A percentile compares a stretch with the other conserved stretches of the same genome.
Evolutionary conservation across 139 green algal genomes (phyloP).

Genomic region (Raphidocelis subcapitata): DNA sequence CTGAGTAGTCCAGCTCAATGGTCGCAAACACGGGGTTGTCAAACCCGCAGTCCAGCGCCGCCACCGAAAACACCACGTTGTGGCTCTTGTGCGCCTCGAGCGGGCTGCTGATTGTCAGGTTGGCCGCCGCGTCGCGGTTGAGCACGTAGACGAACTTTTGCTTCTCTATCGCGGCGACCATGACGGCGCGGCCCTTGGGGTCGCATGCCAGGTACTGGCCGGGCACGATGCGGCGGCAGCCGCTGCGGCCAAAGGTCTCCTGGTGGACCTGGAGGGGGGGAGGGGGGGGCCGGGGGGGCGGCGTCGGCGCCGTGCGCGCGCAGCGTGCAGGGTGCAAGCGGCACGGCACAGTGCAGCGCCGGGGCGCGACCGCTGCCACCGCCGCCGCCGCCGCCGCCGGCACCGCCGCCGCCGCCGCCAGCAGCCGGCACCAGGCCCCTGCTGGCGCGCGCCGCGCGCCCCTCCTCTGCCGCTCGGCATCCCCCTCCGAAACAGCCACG

Average conservation of each 20-base stretch:
- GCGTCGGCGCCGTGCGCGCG: too few species aligned
- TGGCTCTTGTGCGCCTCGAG: constrained; percentile 96
- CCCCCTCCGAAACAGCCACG: too few species aligned
- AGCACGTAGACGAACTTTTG: constrained; percentile 99
- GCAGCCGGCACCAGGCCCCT: too few species aligned
- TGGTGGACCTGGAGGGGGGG: constrained; percentile 64
- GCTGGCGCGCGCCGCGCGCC: too few species aligned
- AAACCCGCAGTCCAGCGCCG: constrained; percentile 94
- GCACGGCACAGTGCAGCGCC: too few species aligned
- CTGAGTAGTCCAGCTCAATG: constrained; percentile 96
- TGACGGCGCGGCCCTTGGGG: constrained; percentile 92
- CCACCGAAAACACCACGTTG: constrained; percentile 81
- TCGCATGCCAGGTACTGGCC: constrained; percentile 92
- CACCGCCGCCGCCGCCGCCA: too few species aligned
- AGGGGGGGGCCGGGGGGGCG: background rate
- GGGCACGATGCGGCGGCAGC: constrained; percentile 92
- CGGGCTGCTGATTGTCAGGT: constrained; percentile 96
- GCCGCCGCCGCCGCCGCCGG: too few species aligned
- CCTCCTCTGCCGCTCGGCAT: too few species aligned
- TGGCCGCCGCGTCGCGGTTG: constrained; percentile 91
- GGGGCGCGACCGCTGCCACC: background rate
- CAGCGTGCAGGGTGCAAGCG: background rate
- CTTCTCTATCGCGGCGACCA: constrained; percentile 95
- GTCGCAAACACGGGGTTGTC: constrained; percentile 99
- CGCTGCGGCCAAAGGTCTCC: constrained; percentile 96